phyloP scores from a whole-genome alignment of 2,329 filamentous ascomycete species.

The Neoascochyta sp. region DNA sequence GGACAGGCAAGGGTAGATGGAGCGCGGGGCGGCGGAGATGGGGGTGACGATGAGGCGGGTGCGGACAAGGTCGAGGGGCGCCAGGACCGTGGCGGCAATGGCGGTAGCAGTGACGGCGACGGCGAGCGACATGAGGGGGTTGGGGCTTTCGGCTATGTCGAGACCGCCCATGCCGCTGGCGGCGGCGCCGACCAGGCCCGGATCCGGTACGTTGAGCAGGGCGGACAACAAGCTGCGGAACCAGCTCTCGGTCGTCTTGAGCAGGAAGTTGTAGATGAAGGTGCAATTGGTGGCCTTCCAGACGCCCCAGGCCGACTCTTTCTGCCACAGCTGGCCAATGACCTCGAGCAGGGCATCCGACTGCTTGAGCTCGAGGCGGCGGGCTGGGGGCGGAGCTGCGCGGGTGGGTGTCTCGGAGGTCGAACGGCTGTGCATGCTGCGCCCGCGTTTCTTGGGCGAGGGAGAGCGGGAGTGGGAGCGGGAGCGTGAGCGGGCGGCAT shows the following conservation, averaged over 20 bases:
- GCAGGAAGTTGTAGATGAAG: constrained; percentile 83
- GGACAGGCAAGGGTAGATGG: constrained; percentile 73
- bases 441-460: constrained; percentile 35
- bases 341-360: constrained; percentile 82
- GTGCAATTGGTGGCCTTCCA: constrained; percentile 94
- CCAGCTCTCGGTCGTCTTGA: constrained; percentile 88
- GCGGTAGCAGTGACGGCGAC: constrained; percentile 65
- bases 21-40: constrained; percentile 67
- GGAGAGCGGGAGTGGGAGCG: constrained; percentile 36
- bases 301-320: constrained; percentile 83
- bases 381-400: constrained; percentile 42
- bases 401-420: constrained; percentile 39
- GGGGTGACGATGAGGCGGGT: constrained; percentile 84
- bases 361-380: constrained; percentile 68
- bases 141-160: constrained; percentile 77
- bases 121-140: constrained; percentile 74
- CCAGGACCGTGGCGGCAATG: constrained; percentile 72
- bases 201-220: constrained; percentile 82
- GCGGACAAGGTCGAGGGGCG: constrained; percentile 84
- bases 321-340: constrained; percentile 81
- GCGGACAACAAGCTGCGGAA: constrained; percentile 86
- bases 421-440: constrained; percentile 39
- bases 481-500: constrained; percentile 40
- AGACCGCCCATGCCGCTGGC: constrained; percentile 58
- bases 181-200: constrained; percentile 54